Evolutionary conservation across 2,329 filamentous ascomycete species (phyloP), one percentile per base, ranked within the genome.

Genomic region (Lachnellula cervina): DNA sequence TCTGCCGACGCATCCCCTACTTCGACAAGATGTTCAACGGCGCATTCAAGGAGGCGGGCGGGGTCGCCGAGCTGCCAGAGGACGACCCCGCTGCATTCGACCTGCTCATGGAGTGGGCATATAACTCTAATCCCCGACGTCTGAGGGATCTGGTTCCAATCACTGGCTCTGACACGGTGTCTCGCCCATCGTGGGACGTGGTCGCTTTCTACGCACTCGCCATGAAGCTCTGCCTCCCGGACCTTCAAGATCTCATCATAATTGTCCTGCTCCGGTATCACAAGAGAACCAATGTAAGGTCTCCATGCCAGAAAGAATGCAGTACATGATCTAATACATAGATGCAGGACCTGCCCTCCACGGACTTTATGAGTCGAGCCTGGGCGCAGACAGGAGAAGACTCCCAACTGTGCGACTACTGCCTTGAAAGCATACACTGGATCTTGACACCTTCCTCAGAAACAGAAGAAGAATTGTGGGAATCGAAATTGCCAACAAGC

Each of bases 11-110:
- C n/a, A 51, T 56, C 23, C 48, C 34, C 16, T 61, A 52, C 28
- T 63, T 63, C 37, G 44, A 57, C 21, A 58, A 55, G 38, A 59
- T 61, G 55, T 61, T 61, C 17, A 58, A 56, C 34, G 49, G 58
- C 21, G 40, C 34, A 11, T 61, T 61, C 19, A 52, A 52, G 16
- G 60, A 62, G 37, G 45, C 49, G 1, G 37, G 45, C 1, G 44
- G 37, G 4, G 23, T 8, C 13, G 60, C 51, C 5, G 14, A 38
- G 5, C 38, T 60, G 5, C 53, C 53, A 5, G 54, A 59, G 7
- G 58, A 60, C 38, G 38, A 51, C 19, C 43, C 56, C 4, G 47
- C n/a, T 9, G 43, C 60, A 11, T 60, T 62, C 51, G 52, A 57
- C 21, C 43, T 53, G 7, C 42, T 47, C 19, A 40, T 57, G 32